These are phyloP conservation scores for Echeveria elegans DNA, from an alignment of 164 flowering plant genomes.

Conservation along the genomic window DNA sequence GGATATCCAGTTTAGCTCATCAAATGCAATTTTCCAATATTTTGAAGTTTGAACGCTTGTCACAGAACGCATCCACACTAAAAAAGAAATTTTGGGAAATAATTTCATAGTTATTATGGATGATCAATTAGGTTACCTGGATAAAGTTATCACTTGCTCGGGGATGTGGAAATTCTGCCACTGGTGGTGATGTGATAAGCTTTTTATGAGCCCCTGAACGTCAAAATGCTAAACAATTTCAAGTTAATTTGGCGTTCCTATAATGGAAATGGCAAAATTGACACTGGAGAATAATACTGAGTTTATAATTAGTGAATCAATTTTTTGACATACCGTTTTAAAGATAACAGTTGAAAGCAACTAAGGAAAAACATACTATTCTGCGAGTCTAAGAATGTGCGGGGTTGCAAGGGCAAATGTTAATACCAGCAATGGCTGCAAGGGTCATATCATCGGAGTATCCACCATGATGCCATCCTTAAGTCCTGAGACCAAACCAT, in stretches of 20 bases:
- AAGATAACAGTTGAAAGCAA: background rate
- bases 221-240: background rate
- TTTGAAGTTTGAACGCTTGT: too few species aligned
- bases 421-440: slow-evolving; percentile 79
- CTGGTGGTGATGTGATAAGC: slow-evolving; percentile 90
- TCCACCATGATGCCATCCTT: slow-evolving; percentile 90
- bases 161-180: slow-evolving; percentile 97
- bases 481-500: slow-evolving; percentile 73
- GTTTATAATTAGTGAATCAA: background rate
- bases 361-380: background rate
- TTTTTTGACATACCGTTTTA: background rate
- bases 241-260: background rate
- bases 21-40: too few species aligned
- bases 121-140: slow-evolving; percentile 41
- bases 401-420: background rate
- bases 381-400: background rate
- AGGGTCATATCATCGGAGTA: slow-evolving; percentile 99
- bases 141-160: slow-evolving; percentile 81
- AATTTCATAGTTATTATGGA: background rate
- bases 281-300: background rate
- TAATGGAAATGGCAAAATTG: background rate
- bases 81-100: background rate
- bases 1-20: too few species aligned
- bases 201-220: slow-evolving; percentile 73
- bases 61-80: too few species aligned